Evolutionary conservation across 192 early-diverging fungal species (phyloP), one percentile per base, ranked within the genome.

Genomic region (Mortierella antarctica): DNA sequence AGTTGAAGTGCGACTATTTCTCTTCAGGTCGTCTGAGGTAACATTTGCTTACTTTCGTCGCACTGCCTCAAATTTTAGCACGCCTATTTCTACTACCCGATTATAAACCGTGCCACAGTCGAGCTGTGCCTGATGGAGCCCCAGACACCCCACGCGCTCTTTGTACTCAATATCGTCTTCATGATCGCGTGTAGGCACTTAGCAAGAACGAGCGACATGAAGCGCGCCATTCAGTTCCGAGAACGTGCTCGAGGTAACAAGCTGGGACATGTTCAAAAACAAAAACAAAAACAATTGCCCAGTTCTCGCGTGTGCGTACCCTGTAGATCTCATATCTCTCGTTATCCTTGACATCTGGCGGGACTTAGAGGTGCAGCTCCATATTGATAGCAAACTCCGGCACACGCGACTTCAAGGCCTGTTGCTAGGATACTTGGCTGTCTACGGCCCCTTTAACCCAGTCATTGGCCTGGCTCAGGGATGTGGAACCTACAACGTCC

Each of bases 161-260:
- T 75, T 6, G 14, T 75, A 12, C 57, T 75, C n/a, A 75, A 67
- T 31, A 66, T 67, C 18, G 20, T 75, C 2, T 75, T 75, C 53
- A 75, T 75, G 73, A 56, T 53, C 11, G 73, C 73, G 21, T 75
- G 65, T 40, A 75, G 62, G 60, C 73, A 75, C 50, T 45, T 75
- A 15, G 51, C n/a, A 12, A 50, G 65, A 48, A n/a, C 21, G 9
- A 67, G 52, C 6, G 73, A 75, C 21, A 67, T 67, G 14, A 61
- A 63, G 11, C 73, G 73, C 4, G 65, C 73, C 14, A 67, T 75
- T 44, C 56, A 62, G 58, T 75, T 75, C 46, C 64, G 73, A 11
- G 65, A 75, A 55, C 73, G 73, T 40, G 60, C 66, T 47, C 47
- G 57, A 75, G 65, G 73, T 75, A 62, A 48, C 31, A 31, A 31